Conservation (phyloP, 2,329 filamentous ascomycete genomes). For the Apiospora kogelbergensis region DNA sequence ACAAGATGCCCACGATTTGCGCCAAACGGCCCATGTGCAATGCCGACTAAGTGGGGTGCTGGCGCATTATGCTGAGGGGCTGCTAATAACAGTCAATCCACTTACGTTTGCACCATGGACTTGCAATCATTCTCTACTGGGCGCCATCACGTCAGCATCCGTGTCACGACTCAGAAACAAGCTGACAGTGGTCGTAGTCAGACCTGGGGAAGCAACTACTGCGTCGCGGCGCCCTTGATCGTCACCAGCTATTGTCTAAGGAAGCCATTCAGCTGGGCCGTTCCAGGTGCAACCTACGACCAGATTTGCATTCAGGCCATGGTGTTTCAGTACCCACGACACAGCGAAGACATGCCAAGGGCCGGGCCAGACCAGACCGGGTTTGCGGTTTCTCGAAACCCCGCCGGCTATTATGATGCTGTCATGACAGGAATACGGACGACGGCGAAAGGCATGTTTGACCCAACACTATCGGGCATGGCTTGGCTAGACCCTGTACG, state of each 20-base stretch:
- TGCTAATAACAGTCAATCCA: background rate
- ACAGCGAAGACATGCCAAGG: background rate
- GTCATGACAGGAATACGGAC: background rate
- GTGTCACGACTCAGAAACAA: too few relatives aligned
- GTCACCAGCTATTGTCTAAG: background rate
- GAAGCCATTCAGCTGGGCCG: background rate
- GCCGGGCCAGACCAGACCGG: background rate
- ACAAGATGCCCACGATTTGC: background rate
- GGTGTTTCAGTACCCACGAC: background rate
- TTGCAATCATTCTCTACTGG: too few relatives aligned
- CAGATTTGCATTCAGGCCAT: background rate
- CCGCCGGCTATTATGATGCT: background rate
- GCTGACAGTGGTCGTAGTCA: too few relatives aligned
- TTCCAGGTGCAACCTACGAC: background rate
- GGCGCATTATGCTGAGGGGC: background rate
- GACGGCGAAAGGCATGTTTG: background rate
- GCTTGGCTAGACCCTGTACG: background rate
- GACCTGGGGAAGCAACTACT: background rate
- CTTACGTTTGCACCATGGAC: too few relatives aligned
- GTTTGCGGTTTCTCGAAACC: background rate
- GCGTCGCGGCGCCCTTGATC: background rate
- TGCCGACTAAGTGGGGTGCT: background rate
- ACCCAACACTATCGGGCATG: background rate
- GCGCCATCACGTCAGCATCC: too few relatives aligned
- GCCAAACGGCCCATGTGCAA: background rate